These are phyloP conservation scores for Aspergillus taichungensis DNA, from an alignment of 495 filamentous ascomycete genomes.

Conservation along the genomic window DNA sequence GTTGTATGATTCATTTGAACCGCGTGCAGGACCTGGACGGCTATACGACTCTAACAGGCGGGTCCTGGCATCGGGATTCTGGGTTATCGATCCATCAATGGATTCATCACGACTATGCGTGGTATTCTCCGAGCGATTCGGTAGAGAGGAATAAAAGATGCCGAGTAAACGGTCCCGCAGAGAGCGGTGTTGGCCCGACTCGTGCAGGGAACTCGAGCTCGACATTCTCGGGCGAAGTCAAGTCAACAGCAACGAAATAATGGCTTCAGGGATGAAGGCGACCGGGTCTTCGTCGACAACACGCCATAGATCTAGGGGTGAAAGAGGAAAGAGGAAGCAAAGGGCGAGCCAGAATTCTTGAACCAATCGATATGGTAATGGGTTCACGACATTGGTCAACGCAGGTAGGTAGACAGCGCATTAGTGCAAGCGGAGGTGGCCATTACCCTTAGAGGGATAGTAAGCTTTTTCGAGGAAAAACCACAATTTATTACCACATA, in stretches of 20 bases:
- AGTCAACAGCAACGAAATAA: not conserved
- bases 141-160: constrained; percentile 20
- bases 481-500: too few species aligned
- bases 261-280: too few species aligned
- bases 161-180: constrained; percentile 30
- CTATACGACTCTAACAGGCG: constrained; percentile 33
- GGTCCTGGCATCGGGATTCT: constrained; percentile 23
- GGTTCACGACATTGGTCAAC: too few species aligned
- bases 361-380: too few species aligned
- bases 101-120: constrained; percentile 3
- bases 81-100: not conserved
- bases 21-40: constrained; percentile 25
- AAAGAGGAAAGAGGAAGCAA: too few species aligned
- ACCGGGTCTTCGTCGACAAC: too few species aligned
- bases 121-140: constrained; percentile 3
- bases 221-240: constrained; percentile 15
- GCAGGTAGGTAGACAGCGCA: too few species aligned
- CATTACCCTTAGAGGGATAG: too few species aligned
- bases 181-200: constrained; percentile 21
- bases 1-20: constrained; percentile 44
- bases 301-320: too few species aligned
- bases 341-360: too few species aligned
- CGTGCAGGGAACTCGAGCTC: constrained; percentile 18
- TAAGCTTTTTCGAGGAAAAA: too few species aligned
- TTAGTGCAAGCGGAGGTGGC: too few species aligned